A percentile compares a stretch with the other conserved stretches of the same genome.
Evolutionary conservation across 23 red algal species (phyloP).

Genomic region (Porphyridium purpureum): DNA sequence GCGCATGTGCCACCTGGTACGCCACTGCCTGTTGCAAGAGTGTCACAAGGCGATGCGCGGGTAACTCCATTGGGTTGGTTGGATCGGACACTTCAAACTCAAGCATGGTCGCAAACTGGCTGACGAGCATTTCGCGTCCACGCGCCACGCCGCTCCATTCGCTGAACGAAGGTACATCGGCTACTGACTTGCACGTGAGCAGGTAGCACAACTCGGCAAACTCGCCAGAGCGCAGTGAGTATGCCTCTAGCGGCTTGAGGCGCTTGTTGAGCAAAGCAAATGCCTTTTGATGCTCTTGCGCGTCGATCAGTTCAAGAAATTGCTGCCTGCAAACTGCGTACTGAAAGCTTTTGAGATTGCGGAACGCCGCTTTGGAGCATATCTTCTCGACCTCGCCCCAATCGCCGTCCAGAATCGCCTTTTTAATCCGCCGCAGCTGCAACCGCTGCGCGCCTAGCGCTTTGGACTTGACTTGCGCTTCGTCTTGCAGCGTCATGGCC

Average conservation of each 20-base stretch:
- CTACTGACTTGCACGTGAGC: conserved; percentile 91
- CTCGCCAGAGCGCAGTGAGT: conserved; percentile 47
- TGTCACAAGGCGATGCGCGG: conserved; percentile 47
- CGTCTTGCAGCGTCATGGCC: conserved; percentile 43
- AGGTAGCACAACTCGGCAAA: conserved; percentile 96
- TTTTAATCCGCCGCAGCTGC: conserved; percentile 55
- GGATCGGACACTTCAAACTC: conserved; percentile 47
- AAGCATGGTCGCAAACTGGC: conserved; percentile 73
- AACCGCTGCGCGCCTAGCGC: conserved; percentile 29
- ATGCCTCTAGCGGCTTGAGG: conserved; percentile 81
- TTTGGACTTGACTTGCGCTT: conserved; percentile 61
- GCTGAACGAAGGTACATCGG: conserved; percentile 49
- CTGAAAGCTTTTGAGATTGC: conserved; percentile 64
- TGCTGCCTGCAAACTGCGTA: conserved; percentile 82
- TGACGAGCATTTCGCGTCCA: conserved; percentile 47
- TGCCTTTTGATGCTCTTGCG: conserved; percentile 78
- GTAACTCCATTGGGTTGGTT: conserved; percentile 19
- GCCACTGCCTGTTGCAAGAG: conserved; percentile 79
- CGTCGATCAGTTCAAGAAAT: conserved; percentile 89
- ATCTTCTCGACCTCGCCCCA: conserved; percentile 88
- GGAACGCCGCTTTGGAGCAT: conserved; percentile 42
- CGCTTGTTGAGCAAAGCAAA: conserved; percentile 63
- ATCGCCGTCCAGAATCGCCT: conserved; percentile 81
- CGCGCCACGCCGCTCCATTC: conserved; percentile 70
- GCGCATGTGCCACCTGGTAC: conserved; percentile 60